Base-by-base conservation (phyloP, 2,329 filamentous ascomycete species). In the Hysterium pulicare region DNA sequence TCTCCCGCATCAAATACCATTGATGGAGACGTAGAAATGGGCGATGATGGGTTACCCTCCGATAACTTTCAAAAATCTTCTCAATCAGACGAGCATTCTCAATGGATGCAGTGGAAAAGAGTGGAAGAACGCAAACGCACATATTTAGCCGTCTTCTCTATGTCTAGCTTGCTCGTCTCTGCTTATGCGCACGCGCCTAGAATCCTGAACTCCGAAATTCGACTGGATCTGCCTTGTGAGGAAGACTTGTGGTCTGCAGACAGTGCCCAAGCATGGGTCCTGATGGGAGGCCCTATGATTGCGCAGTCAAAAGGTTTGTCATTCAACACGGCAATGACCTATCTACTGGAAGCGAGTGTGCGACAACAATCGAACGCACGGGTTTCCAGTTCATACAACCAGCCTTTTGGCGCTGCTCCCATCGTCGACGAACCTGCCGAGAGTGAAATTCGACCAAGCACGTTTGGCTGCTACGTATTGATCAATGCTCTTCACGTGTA, bases 401-500 rank as follows among this genome's bases (percentile, higher is more conserved):
- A 75, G 40, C 48, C 69, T 1, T 78, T 80, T 44, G 73, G 74
- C 22, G 69, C 72, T n/a, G 64, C 62, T 26, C 56, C 68, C 22
- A 67, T 71, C 24, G 46, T 71, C 7, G 71, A 73, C 33, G 78
- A 83, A 7, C 58, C 77, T 1, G 69, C 77, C 1, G 73, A 78
- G 50, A 82, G 74, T 40, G 82, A 88, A 24, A 73, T 93, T 36
- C 82, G 80, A 51, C 89, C 90, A 0, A 96, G 91, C 68, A 90
- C 90, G 0, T 95, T 95, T 63, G 93, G 91, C 7, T 95, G 90
- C 62, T 75, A 96, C 22, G 79, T 96, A 5, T 71, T 98, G 49
- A 96, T 97, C 62, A 91, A 95, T 61, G 90, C 93, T 3, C 75
- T 97, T 19, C 93, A 97, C 70, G 96, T 96, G 55, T 96, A 95